Evolutionary conservation across 2,329 filamentous ascomycete genomes (phyloP).

Genomic region (Aspergillus proliferans): DNA sequence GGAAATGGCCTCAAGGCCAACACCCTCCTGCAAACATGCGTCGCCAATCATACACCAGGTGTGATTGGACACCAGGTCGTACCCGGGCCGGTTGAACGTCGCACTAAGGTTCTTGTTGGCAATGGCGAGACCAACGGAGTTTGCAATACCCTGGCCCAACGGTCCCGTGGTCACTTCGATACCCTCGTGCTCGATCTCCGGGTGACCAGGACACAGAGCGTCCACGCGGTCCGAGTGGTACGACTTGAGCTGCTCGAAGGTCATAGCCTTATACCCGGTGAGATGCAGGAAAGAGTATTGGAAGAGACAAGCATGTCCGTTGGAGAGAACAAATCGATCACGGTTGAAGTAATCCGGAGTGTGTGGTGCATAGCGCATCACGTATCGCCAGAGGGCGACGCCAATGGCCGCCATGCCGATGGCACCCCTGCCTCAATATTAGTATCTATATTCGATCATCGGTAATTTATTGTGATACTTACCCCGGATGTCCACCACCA

Average conservation of each 20-base stretch:
- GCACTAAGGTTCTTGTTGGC: conserved; percentile 52
- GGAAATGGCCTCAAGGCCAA: conserved; percentile 50
- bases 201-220: conserved; percentile 33
- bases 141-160: conserved; percentile 55
- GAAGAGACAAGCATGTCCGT: conserved; percentile 30
- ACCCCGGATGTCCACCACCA: conserved; percentile 63
- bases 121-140: conserved; percentile 55
- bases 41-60: conserved; percentile 56
- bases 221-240: conserved; percentile 26
- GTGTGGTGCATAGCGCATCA: conserved; percentile 37
- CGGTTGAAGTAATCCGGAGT: conserved; percentile 39
- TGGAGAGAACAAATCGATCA: conserved; percentile 42
- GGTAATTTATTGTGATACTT: conserved; percentile 17
- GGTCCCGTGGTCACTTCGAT: conserved; percentile 57
- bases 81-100: conserved; percentile 47
- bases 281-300: conserved; percentile 29
- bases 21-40: conserved; percentile 52
- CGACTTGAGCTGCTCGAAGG: conserved; percentile 29
- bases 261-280: conserved; percentile 27
- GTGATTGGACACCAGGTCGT: conserved; percentile 45
- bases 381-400: conserved; percentile 38
- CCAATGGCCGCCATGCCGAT: conserved; percentile 43
- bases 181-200: conserved; percentile 53
- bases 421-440: conserved; percentile 31
- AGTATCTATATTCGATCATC: not conserved